Evolutionary conservation across 2,329 filamentous ascomycete species (phyloP).

Genomic region (Colletotrichum tamarilloi): DNA sequence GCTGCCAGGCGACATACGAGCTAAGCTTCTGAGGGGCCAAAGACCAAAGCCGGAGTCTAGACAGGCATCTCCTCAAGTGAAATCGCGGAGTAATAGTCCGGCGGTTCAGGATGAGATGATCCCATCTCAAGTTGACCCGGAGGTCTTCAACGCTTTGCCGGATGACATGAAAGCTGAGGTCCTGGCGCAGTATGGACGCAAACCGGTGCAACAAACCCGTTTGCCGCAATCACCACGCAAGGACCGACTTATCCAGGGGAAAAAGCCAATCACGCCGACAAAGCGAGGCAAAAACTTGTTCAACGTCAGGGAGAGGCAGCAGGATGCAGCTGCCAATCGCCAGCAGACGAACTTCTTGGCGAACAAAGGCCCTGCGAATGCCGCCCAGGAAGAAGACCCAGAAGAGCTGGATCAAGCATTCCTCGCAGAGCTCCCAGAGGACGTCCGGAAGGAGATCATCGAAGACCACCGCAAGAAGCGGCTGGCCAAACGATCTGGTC

Average conservation of each 20-base stretch:
- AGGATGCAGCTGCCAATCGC: slow-evolving; percentile 68
- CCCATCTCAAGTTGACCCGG: slow-evolving; percentile 85
- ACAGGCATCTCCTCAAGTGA: slow-evolving; percentile 44
- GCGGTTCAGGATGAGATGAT: slow-evolving; percentile 52
- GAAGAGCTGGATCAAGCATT: slow-evolving; percentile 76
- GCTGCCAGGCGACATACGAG: slow-evolving; percentile 84
- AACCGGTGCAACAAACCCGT: slow-evolving; percentile 45
- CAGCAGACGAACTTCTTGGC: slow-evolving; percentile 79
- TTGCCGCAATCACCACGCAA: slow-evolving; percentile 66
- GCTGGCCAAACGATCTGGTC: slow-evolving; percentile 66
- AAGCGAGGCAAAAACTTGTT: slow-evolving; percentile 68
- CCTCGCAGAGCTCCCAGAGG: slow-evolving; percentile 83
- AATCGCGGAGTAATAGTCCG: slow-evolving; percentile 54
- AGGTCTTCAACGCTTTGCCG: slow-evolving; percentile 85
- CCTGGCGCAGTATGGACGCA: slow-evolving; percentile 73
- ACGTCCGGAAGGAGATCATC: slow-evolving; percentile 82
- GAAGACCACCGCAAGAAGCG: slow-evolving; percentile 76
- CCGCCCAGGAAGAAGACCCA: slow-evolving; percentile 45
- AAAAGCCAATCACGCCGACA: slow-evolving; percentile 70
- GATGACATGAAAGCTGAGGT: slow-evolving; percentile 88
- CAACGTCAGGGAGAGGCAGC: slow-evolving; percentile 61
- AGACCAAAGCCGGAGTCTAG: slow-evolving; percentile 38
- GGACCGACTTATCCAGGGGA: slow-evolving; percentile 60
- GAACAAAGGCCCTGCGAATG: slow-evolving; percentile 47
- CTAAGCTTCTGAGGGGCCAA: slow-evolving; percentile 62